Percentiles rank a stretch among this genome's conserved stretches.
These are phyloP conservation scores for Pyrenochaeta sp. DNA, from an alignment of 2,329 filamentous ascomycete species.

Conservation along the genomic window DNA sequence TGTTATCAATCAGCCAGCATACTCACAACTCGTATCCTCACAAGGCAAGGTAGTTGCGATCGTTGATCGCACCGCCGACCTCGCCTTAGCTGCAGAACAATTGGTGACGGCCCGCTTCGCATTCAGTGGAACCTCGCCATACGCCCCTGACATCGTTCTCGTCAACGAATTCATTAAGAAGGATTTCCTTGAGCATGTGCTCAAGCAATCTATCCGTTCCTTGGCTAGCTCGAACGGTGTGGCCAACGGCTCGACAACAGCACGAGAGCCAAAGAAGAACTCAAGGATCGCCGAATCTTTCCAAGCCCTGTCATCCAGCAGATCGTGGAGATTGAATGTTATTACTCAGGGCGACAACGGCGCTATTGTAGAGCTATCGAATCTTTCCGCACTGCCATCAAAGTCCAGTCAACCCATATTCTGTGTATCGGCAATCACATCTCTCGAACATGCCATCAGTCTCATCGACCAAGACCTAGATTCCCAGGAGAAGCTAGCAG, in stretches of 20 bases:
- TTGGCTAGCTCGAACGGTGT: conserved; percentile 21
- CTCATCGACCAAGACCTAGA: conserved; percentile 47
- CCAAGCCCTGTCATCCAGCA: conserved; percentile 15
- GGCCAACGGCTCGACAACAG: conserved; percentile 17
- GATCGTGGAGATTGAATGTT: conserved; percentile 28
- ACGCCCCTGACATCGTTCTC: conserved; percentile 68
- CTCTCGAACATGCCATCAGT: conserved; percentile 64
- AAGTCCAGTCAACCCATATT: conserved; percentile 56
- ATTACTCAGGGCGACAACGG: conserved; percentile 34
- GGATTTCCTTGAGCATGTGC: conserved; percentile 60
- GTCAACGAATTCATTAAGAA: conserved; percentile 70
- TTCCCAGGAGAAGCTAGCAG: conserved; percentile 42
- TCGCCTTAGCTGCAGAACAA: conserved; percentile 60
- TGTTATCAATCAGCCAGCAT: conserved; percentile 12
- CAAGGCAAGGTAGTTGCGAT: conserved; percentile 58
- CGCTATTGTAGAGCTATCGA: conserved; percentile 35
- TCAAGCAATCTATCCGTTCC: conserved; percentile 48
- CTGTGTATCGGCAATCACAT: conserved; percentile 56
- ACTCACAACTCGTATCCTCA: conserved; percentile 46
- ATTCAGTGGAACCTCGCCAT: conserved; percentile 65
- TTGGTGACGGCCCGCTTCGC: conserved; percentile 63
- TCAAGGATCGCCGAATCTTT: conserved; percentile 13
- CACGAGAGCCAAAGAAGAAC: conserved; percentile 15
- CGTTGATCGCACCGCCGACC: conserved; percentile 66
- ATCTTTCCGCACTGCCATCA: conserved; percentile 26